Evolutionary conservation across 148 eudicot species (phyloP).

Genomic region (Suaeda aralocaspica): DNA sequence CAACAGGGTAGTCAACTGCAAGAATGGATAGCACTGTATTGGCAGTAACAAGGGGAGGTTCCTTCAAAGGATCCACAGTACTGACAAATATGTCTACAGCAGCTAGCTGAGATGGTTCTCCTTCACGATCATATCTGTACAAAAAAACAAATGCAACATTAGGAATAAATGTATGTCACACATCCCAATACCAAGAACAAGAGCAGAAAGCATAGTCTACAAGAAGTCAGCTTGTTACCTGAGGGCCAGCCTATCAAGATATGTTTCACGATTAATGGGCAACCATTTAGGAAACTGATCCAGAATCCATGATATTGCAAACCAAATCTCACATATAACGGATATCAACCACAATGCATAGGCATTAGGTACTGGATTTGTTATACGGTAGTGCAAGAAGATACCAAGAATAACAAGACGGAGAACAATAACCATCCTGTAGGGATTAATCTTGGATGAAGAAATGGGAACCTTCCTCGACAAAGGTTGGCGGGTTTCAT

Average conservation of each 20-base stretch:
- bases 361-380: conserved; percentile 75
- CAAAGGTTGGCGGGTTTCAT: conserved; percentile 89
- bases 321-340: conserved; percentile 47
- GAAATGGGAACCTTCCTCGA: conserved; percentile 92
- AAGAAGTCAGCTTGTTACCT: conserved; percentile 27
- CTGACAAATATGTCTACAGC: conserved; percentile 48
- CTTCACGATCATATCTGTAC: conserved; percentile 43
- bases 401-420: conserved; percentile 77
- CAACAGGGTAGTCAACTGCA: conserved; percentile 48
- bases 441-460: conserved; percentile 87
- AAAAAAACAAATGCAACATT: background rate
- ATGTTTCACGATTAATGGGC: conserved; percentile 44
- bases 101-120: conserved; percentile 45
- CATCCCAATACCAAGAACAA: background rate
- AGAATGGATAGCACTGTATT: conserved; percentile 45
- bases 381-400: conserved; percentile 88
- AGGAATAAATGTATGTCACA: background rate
- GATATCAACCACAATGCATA: conserved; percentile 41
- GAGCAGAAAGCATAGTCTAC: background rate
- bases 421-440: conserved; percentile 83
- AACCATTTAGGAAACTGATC: conserved; percentile 56
- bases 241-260: conserved; percentile 46
- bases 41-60: conserved; percentile 48
- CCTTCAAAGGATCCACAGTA: conserved; percentile 48
- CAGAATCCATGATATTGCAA: conserved; percentile 44